These are phyloP conservation scores for Elaeis oleifera DNA, from an alignment of 202 grass and related monocot genomes.

Conservation along the genomic window DNA sequence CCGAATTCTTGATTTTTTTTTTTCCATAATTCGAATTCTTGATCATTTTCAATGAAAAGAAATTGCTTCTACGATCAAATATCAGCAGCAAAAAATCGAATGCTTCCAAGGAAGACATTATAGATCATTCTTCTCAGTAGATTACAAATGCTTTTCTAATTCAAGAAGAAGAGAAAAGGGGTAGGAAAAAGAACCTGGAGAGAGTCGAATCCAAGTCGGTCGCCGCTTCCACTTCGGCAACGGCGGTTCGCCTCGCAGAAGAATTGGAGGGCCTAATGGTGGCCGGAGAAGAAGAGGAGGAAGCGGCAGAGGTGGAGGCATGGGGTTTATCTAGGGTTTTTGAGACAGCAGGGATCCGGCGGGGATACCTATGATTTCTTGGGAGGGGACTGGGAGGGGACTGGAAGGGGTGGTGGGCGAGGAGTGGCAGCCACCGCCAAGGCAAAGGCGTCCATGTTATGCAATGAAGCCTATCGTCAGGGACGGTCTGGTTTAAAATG, in stretches of 20 bases:
- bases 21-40: no score
- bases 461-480: no score
- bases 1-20: no score
- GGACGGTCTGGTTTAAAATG: no score
- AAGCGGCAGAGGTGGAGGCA: slow-evolving; percentile 5
- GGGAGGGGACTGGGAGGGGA: neutral
- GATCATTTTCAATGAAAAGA: no score
- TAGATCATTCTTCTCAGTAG: neutral
- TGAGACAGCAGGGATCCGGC: slow-evolving; percentile 9
- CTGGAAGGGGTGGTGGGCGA: slow-evolving; percentile 29
- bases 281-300: slow-evolving; percentile 9
- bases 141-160: neutral
- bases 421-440: no score
- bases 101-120: no score
- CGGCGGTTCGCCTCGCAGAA: slow-evolving; percentile 46
- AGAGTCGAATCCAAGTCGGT: slow-evolving; percentile 43
- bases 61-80: no score
- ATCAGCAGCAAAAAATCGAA: no score
- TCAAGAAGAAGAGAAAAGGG: neutral
- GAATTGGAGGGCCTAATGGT: slow-evolving; percentile 17
- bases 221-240: slow-evolving; percentile 48
- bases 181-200: slow-evolving; percentile 31
- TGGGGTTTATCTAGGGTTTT: slow-evolving; percentile 28
- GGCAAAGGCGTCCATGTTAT: no score
- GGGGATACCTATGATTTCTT: neutral